Evolutionary conservation across 768 basidiomycete species (phyloP).

Genomic region (Kwoniella europaea): DNA sequence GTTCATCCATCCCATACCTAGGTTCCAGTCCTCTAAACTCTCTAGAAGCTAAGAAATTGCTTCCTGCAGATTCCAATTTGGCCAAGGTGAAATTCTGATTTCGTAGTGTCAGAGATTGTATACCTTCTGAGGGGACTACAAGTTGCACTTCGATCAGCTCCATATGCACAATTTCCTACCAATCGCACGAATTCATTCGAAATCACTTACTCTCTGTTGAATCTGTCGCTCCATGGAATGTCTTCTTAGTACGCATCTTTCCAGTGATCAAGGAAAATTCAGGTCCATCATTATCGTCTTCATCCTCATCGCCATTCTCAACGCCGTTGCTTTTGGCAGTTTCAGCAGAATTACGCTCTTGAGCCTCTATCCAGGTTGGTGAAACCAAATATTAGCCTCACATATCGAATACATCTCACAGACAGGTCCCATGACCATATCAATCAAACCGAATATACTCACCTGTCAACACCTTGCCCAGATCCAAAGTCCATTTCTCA

Average conservation of each 20-base stretch:
- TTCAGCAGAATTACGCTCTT: slow-evolving; percentile 18
- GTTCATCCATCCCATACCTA: slow-evolving; percentile 75
- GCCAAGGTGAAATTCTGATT: slow-evolving; percentile 70
- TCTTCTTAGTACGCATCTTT: slow-evolving; percentile 69
- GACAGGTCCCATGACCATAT: too few relatives aligned
- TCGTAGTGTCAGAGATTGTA: slow-evolving; percentile 63
- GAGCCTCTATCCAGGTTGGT: neutral
- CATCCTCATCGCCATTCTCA: slow-evolving; percentile 22
- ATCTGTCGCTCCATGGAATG: slow-evolving; percentile 26
- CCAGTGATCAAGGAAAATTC: slow-evolving; percentile 86
- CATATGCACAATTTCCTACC: neutral
- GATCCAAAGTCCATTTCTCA: slow-evolving; percentile 73
- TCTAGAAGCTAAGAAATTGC: slow-evolving; percentile 71
- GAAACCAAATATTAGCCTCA: neutral
- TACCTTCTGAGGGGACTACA: slow-evolving; percentile 20
- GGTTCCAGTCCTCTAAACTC: slow-evolving; percentile 82
- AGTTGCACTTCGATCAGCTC: neutral
- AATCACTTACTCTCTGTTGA: slow-evolving; percentile 17
- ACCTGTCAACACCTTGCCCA: slow-evolving; percentile 61
- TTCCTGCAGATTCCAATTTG: slow-evolving; percentile 65
- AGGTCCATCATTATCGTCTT: slow-evolving; percentile 70
- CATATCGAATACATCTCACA: neutral
- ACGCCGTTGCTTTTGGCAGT: slow-evolving; percentile 4
- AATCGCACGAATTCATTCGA: neutral
- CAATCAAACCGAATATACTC: slow-evolving; percentile 9